phyloP scores from a whole-genome alignment of 2,329 filamentous ascomycete species.

The Fusarium avenaceum region DNA sequence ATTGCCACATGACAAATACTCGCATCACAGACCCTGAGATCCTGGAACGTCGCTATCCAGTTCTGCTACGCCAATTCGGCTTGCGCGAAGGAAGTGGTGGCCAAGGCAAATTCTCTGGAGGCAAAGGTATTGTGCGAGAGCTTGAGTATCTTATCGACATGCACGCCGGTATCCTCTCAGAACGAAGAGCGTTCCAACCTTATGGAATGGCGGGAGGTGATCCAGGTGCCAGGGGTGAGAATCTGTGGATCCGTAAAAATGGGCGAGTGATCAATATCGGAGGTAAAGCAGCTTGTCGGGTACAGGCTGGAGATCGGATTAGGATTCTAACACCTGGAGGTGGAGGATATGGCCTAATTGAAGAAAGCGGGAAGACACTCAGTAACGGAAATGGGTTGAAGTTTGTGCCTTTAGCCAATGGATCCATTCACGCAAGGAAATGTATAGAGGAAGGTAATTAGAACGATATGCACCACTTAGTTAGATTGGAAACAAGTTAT shows the following conservation, averaged over 20 bases:
- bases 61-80: slow-evolving; percentile 76
- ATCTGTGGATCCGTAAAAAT: slow-evolving; percentile 82
- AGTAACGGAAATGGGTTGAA: too few relatives aligned
- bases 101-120: too few relatives aligned
- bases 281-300: slow-evolving; percentile 15
- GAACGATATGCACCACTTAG: too few relatives aligned
- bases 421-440: too few relatives aligned
- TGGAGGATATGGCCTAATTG: slow-evolving; percentile 6
- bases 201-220: slow-evolving; percentile 82
- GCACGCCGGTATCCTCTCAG: slow-evolving; percentile 80
- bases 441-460: too few relatives aligned
- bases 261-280: slow-evolving; percentile 49
- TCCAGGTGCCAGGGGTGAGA: slow-evolving; percentile 81
- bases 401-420: too few relatives aligned
- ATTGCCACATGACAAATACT: not conserved
- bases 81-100: slow-evolving; percentile 62
- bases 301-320: slow-evolving; percentile 26
- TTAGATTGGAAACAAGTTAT: too few relatives aligned
- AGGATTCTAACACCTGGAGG: slow-evolving; percentile 24
- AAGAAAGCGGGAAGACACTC: too few relatives aligned
- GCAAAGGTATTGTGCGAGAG: slow-evolving; percentile 75
- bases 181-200: slow-evolving; percentile 77
- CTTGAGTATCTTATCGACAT: slow-evolving; percentile 71
- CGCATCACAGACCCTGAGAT: not conserved
- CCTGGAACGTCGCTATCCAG: slow-evolving; percentile 67